Percentiles rank a stretch among this genome's conserved stretches.
Conservation (phyloP, 306 rosid genomes). For the apple (Malus domestica) region DNA sequence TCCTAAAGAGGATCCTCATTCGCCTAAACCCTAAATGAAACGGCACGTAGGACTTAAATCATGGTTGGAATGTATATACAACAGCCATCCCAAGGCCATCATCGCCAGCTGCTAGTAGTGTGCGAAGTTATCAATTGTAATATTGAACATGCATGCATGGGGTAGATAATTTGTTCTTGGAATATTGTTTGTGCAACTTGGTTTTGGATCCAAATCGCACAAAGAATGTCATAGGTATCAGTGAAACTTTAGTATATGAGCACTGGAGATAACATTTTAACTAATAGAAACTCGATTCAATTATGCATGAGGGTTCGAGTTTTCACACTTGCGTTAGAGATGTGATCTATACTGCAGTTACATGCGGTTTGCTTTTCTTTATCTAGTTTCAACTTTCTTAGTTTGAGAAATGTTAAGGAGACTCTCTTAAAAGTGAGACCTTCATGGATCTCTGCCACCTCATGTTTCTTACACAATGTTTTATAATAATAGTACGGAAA, state of each 20-base stretch:
- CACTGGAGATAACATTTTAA: not conserved
- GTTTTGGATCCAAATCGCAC: not conserved
- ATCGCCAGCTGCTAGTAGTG: constrained; percentile 12
- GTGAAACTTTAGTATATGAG: not conserved
- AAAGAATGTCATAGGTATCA: not conserved
- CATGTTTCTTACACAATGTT: too few species aligned
- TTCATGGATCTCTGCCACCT: too few species aligned
- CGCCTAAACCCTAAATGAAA: constrained; percentile 1
- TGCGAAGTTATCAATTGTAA: constrained; percentile 5
- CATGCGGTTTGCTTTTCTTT: too few species aligned
- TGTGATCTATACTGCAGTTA: too few species aligned
- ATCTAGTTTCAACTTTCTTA: too few species aligned
- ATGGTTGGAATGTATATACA: not conserved
- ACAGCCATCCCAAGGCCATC: not conserved
- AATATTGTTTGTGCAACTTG: not conserved
- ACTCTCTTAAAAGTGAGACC: too few species aligned
- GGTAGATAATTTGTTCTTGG: not conserved
- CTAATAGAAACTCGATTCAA: too few species aligned
- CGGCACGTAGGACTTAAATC: constrained; percentile 13
- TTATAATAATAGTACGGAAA: too few species aligned
- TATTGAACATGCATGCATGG: not conserved
- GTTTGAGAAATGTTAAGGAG: too few species aligned
- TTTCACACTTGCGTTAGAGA: too few species aligned
- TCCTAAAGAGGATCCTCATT: too few species aligned
- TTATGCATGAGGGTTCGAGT: too few species aligned